A percentile compares a stretch with the other conserved stretches of the same genome.
These are phyloP conservation scores for Psidium friedrichsthalianum DNA, from an alignment of 345 rosid species.

Conservation along the genomic window DNA sequence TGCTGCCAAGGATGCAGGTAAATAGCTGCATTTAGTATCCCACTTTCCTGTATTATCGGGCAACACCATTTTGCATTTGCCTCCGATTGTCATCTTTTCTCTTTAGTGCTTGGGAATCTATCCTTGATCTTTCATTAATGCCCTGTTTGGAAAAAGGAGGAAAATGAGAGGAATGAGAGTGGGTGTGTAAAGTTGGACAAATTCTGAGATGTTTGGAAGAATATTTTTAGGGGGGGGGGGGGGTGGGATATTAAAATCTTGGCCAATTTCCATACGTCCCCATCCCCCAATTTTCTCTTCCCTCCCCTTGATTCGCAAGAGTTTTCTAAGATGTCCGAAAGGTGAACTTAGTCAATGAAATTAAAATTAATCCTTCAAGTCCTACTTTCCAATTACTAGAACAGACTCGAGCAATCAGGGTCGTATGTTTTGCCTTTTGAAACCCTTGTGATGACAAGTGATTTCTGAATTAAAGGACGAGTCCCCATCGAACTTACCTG, in stretches of 20 bases:
- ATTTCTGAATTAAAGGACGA: not conserved
- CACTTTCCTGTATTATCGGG: not conserved
- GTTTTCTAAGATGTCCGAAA: not conserved
- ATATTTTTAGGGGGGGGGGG: not conserved
- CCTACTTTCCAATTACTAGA: not conserved
- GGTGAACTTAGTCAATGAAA: not conserved
- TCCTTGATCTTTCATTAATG: not conserved
- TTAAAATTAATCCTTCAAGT: not conserved
- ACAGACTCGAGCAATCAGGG: not conserved
- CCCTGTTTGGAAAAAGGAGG: not conserved
- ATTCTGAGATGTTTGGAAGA: not conserved
- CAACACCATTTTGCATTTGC: not conserved
- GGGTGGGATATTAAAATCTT: no score
- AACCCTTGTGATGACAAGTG: not conserved
- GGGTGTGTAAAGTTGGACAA: not conserved
- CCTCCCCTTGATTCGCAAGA: not conserved
- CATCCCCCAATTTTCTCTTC: not conserved
- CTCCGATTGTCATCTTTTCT: not conserved
- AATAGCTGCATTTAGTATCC: not conserved
- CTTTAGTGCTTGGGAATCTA: not conserved
- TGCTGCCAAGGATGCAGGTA: conserved; percentile 88
- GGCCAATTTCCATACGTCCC: no score
- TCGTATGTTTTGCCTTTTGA: not conserved
- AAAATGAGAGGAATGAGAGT: not conserved
- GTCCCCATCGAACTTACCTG: not conserved